Percentiles rank a stretch among this genome's conserved stretches.
These are phyloP conservation scores for Lodderomyces metapsilosis DNA, from an alignment of 1,139 yeast genomes.

Conservation along the genomic window DNA sequence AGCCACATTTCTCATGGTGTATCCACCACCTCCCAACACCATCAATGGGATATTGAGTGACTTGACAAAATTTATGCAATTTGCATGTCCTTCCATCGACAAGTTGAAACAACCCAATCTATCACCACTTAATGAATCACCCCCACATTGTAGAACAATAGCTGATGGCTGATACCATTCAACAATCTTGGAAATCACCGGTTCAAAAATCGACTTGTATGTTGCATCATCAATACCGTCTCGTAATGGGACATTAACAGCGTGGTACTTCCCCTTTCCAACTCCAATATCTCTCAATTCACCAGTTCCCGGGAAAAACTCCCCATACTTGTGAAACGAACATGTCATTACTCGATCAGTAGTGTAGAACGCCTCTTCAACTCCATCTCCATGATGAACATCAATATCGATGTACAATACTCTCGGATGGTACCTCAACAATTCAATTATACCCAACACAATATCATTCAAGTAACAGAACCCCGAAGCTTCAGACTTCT, in stretches of 20 bases:
- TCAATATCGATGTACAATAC: slow-evolving; percentile 96
- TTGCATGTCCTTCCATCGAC: slow-evolving; percentile 92
- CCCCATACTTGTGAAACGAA: slow-evolving; percentile 95
- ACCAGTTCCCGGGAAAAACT: slow-evolving; percentile 96
- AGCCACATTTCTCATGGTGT: slow-evolving; percentile 95
- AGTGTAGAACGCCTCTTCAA: slow-evolving; percentile 94
- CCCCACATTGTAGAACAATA: slow-evolving; percentile 89
- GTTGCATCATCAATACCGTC: slow-evolving; percentile 93
- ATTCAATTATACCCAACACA: slow-evolving; percentile 86
- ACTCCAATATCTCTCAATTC: slow-evolving; percentile 86
- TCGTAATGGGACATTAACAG: slow-evolving; percentile 85
- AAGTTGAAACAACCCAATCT: slow-evolving; percentile 89
- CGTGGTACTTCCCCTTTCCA: slow-evolving; percentile 83
- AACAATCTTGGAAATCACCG: slow-evolving; percentile 75
- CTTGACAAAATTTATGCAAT: slow-evolving; percentile 87
- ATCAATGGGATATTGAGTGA: slow-evolving; percentile 85
- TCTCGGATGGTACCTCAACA: slow-evolving; percentile 87
- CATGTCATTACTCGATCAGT: slow-evolving; percentile 98
- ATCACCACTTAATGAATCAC: slow-evolving; percentile 90
- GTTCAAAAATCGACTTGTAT: slow-evolving; percentile 83
- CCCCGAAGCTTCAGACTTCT: slow-evolving; percentile 93
- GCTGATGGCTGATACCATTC: slow-evolving; percentile 95
- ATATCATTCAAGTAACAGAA: slow-evolving; percentile 75
- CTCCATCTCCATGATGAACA: slow-evolving; percentile 98
- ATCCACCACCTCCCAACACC: slow-evolving; percentile 97